Evolutionary conservation across 1,284 basidiomycete species (phyloP), one percentile per base, ranked within the genome.

Genomic region (Papiliotrema nemorosa): DNA sequence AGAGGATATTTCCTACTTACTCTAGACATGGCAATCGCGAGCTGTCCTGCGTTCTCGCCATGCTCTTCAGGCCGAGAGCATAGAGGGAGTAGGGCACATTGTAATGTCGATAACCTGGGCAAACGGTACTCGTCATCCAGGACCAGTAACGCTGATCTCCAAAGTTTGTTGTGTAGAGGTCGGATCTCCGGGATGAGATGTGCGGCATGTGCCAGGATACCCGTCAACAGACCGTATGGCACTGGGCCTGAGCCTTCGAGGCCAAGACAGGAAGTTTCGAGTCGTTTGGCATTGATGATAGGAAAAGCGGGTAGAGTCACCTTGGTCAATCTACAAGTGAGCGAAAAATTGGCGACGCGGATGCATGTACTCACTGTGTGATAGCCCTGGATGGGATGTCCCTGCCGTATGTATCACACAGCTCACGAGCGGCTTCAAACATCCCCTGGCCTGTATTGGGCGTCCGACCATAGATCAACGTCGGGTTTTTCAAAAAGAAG

Each of bases 71-170:
- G 69, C 2, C 67, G 49, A 5, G 60, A 58, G 6, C 43, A 60
- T 1, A 70, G 50, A 0, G 58, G 43, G 5, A 73, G 31, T 10
- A 73, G 37, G 0, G 65, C 68, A 7, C 69, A 53, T 46, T 70
- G 69, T 2, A 73, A 45, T 0, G 64, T 65, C 14, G 60, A 44
- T 5, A 73, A 55, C 21, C 67, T 46, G 0, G 71, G 71, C 36
- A 62, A 59, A 4, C 69, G 57, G 40, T 62, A 73, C 50, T 71
- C 71, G 44, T 69, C 66, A 24, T 73, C 71, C 5, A 73, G 54
- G 0, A 58, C 59, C 6, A 61, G 51, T 1, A 69, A 47, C 0
- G 54, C 61, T 35, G 60, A 53, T n/a, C 52, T 45, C 69, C 64
- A 73, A 13, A 66, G 51, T 24, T 54, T 44, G 38, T 59, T 60